A percentile compares a stretch with the other conserved stretches of the same genome.
phyloP scores from a whole-genome alignment of 805 yeast genomes.

The Vanderwaltozyma tropicalis region DNA sequence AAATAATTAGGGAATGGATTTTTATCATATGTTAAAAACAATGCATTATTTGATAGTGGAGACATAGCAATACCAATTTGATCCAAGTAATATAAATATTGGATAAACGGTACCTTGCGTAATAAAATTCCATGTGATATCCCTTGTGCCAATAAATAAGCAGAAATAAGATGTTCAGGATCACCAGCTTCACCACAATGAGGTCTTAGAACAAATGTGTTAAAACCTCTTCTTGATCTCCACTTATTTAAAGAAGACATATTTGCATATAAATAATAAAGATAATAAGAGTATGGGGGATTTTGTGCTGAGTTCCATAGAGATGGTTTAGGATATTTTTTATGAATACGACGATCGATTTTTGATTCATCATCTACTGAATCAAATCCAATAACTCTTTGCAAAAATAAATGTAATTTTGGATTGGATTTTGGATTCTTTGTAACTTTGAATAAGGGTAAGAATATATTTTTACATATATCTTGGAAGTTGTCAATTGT shows the following conservation, averaged over 20 bases:
- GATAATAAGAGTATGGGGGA: constrained; percentile 95
- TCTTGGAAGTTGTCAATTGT: constrained; percentile 64
- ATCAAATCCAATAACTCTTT: constrained; percentile 94
- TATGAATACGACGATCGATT: constrained; percentile 69
- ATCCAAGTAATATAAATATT: constrained; percentile 83
- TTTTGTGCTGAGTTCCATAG: constrained; percentile 65
- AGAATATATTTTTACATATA: constrained; percentile 65
- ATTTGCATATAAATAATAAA: constrained; percentile 46
- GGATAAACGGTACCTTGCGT: constrained; percentile 90
- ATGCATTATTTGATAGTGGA: constrained; percentile 91
- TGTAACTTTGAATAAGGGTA: constrained; percentile 85
- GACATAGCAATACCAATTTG: constrained; percentile 98
- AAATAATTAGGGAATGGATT: constrained; percentile 90
- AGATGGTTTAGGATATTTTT: constrained; percentile 71
- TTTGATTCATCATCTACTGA: constrained; percentile 97
- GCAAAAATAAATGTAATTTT: constrained; percentile 78
- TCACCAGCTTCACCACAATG: constrained; percentile 99
- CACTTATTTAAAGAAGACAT: constrained; percentile 77
- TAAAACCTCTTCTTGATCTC: constrained; percentile 64
- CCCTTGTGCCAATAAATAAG: constrained; percentile 81
- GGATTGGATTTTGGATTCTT: constrained; percentile 79
- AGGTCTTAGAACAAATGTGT: constrained; percentile 90
- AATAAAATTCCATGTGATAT: constrained; percentile 91
- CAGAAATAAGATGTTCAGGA: constrained; percentile 88
- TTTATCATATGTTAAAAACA: constrained; percentile 91